phyloP scores from a whole-genome alignment of 139 green algal species.

The Deuterostichococcus epilithicus region DNA sequence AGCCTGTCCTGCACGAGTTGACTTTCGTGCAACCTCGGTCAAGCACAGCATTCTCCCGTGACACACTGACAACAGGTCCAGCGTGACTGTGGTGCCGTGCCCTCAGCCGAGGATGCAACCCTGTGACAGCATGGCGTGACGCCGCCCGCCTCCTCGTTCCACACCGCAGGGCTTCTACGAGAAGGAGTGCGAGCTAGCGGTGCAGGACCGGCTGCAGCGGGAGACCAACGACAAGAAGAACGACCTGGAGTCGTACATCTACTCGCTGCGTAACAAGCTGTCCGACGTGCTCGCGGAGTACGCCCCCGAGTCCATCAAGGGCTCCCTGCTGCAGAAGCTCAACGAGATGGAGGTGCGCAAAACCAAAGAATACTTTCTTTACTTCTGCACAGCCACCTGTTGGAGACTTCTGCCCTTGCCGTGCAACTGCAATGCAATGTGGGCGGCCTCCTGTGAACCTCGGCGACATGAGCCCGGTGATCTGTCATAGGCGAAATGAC shows the following conservation, averaged over 20 bases:
- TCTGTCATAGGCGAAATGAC: too few relatives aligned
- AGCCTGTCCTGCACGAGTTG: too few relatives aligned
- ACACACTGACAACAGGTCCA: too few relatives aligned
- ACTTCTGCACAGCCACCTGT: neutral
- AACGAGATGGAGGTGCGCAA: slow-evolving; percentile 26
- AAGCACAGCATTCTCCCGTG: too few relatives aligned
- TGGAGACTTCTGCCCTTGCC: slow-evolving; percentile 5
- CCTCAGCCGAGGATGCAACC: too few relatives aligned
- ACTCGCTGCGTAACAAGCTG: slow-evolving; percentile 81
- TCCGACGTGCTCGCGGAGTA: slow-evolving; percentile 55
- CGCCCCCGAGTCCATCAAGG: slow-evolving; percentile 59
- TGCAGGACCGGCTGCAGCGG: slow-evolving; percentile 83
- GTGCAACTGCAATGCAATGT: too few relatives aligned
- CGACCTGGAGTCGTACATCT: slow-evolving; percentile 92
- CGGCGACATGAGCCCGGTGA: too few relatives aligned
- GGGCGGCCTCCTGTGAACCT: too few relatives aligned
- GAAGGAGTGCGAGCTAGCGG: slow-evolving; percentile 62
- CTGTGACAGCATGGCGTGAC: too few relatives aligned
- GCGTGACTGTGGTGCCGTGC: too few relatives aligned
- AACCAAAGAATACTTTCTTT: neutral
- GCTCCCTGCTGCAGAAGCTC: slow-evolving; percentile 60
- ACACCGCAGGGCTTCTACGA: slow-evolving; percentile 50
- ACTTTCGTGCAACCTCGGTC: too few relatives aligned
- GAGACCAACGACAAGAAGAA: slow-evolving; percentile 97
- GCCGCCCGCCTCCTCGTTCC: too few relatives aligned